phyloP scores from a whole-genome alignment of 2,329 filamentous ascomycete species.

The Botryotinia convoluta region DNA sequence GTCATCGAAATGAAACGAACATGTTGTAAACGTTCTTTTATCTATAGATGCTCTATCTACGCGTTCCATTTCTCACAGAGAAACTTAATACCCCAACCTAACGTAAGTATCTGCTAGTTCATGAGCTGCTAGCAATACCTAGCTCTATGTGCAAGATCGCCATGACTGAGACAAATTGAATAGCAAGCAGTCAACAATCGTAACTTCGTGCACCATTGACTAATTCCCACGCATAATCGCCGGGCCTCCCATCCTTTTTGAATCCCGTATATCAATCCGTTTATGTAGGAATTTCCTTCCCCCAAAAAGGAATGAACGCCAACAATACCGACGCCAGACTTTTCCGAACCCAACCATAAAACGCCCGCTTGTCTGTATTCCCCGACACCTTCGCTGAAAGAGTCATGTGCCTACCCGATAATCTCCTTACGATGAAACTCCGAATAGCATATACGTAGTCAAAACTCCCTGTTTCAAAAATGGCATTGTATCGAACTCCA shows the following conservation, averaged over 20 bases:
- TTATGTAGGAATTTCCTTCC: background rate
- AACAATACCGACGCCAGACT: background rate
- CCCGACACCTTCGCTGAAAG: constrained; percentile 9
- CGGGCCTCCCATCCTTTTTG: background rate
- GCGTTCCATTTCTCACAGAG: background rate
- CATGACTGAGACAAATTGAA: background rate
- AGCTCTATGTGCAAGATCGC: background rate
- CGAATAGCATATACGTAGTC: background rate
- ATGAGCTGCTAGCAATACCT: background rate
- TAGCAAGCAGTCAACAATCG: background rate
- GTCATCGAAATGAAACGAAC: background rate
- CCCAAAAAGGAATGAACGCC: background rate
- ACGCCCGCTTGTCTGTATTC: background rate
- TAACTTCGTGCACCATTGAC: background rate
- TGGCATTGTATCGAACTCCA: background rate
- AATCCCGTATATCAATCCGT: background rate
- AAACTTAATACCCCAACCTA: background rate
- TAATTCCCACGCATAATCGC: background rate
- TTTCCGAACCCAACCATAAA: background rate
- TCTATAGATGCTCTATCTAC: background rate
- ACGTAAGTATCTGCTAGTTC: background rate
- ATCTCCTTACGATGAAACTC: background rate
- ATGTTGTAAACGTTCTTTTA: background rate
- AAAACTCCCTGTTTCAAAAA: constrained; percentile 8
- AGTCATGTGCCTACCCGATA: background rate